These are phyloP conservation scores for Biscogniauxia marginata DNA, from an alignment of 2,329 filamentous ascomycete genomes.

Conservation along the genomic window DNA sequence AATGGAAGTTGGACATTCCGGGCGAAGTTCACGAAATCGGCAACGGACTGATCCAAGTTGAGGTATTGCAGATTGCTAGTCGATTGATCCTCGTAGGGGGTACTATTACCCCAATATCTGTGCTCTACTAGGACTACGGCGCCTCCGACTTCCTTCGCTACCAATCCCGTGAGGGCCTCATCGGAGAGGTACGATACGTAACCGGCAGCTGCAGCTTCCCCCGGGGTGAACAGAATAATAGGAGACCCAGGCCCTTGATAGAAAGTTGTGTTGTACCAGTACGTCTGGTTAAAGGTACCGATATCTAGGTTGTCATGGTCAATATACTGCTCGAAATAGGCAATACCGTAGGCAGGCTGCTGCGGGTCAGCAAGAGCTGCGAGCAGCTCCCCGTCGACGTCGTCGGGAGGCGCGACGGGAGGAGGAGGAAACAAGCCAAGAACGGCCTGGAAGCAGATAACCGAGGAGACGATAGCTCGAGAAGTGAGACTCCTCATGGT, in stretches of 20 bases:
- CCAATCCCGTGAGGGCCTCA: slow-evolving; percentile 46
- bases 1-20: slow-evolving; percentile 53
- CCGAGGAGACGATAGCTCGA: neutral
- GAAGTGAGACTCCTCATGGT: slow-evolving; percentile 10
- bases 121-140: slow-evolving; percentile 58
- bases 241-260: slow-evolving; percentile 56
- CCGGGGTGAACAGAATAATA: slow-evolving; percentile 51
- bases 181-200: slow-evolving; percentile 53
- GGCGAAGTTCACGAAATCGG: slow-evolving; percentile 55
- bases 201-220: slow-evolving; percentile 45
- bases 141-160: slow-evolving; percentile 51
- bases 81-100: slow-evolving; percentile 49
- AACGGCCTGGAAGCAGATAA: slow-evolving; percentile 11
- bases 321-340: slow-evolving; percentile 52
- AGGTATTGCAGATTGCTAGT: slow-evolving; percentile 54
- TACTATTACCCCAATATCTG: slow-evolving; percentile 57
- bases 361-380: slow-evolving; percentile 15
- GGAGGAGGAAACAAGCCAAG: slow-evolving; percentile 17
- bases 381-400: slow-evolving; percentile 11
- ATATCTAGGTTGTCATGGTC: slow-evolving; percentile 56
- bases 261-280: slow-evolving; percentile 45
- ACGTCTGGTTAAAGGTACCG: slow-evolving; percentile 54
- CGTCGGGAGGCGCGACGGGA: slow-evolving; percentile 14
- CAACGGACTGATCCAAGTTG: slow-evolving; percentile 52
- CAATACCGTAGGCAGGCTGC: slow-evolving; percentile 13